These are phyloP conservation scores for Rhizoctonia solani DNA, from an alignment of 1,284 basidiomycete genomes.

Conservation along the genomic window DNA sequence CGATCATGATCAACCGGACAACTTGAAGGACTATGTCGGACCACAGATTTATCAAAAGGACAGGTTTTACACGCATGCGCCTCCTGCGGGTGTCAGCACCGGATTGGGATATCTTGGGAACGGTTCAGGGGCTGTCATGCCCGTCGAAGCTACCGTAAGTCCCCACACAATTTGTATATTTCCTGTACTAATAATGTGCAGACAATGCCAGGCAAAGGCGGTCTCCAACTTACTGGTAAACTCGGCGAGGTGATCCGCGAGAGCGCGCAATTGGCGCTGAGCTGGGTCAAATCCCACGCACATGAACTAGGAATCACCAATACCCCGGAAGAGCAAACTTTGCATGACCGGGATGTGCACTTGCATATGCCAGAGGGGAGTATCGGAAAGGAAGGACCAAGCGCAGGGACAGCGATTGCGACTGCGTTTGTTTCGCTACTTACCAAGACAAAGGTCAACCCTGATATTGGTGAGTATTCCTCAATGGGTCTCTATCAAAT, in stretches of 20 bases:
- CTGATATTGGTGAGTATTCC: constrained; percentile 75
- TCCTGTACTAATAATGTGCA: constrained; percentile 44
- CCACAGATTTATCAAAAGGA: constrained; percentile 96
- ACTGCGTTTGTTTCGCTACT: constrained; percentile 91
- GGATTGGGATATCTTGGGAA: constrained; percentile 96
- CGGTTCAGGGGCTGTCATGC: constrained; percentile 95
- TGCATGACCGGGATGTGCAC: constrained; percentile 86
- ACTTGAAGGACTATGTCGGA: constrained; percentile 94
- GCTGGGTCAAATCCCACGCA: constrained; percentile 92
- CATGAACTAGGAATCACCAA: constrained; percentile 84
- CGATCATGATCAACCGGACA: constrained; percentile 85
- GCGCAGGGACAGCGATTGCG: constrained; percentile 91
- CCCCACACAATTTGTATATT: neutral
- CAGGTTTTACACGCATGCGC: constrained; percentile 78
- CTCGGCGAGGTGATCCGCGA: constrained; percentile 97
- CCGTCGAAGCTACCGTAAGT: constrained; percentile 88
- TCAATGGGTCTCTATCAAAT: no score
- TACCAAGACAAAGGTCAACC: constrained; percentile 78
- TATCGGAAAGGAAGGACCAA: constrained; percentile 97
- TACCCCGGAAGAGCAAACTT: constrained; percentile 69
- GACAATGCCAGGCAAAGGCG: constrained; percentile 92
- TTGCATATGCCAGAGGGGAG: constrained; percentile 97
- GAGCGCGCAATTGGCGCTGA: constrained; percentile 90
- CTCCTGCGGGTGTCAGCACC: constrained; percentile 91
- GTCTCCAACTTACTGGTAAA: constrained; percentile 91